These are phyloP conservation scores for Luvunga scandens DNA, from an alignment of 345 rosid genomes.

Conservation along the genomic window DNA sequence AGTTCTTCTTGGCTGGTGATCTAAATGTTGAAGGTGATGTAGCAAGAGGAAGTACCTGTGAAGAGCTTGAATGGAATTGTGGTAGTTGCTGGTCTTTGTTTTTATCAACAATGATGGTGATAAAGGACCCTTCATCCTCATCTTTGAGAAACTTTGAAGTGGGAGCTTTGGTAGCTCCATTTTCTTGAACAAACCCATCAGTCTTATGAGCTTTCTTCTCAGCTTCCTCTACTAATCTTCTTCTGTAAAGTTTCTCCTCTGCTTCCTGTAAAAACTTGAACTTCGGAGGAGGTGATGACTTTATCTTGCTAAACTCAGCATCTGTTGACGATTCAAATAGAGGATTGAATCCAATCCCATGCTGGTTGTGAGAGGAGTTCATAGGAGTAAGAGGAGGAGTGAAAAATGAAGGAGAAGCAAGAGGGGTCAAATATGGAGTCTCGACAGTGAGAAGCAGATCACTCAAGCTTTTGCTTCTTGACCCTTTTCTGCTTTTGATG, in stretches of 20 bases:
- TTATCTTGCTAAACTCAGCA: conserved; percentile 71
- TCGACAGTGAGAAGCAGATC: conserved; percentile 69
- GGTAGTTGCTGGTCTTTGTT: conserved; percentile 31
- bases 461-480: conserved; percentile 61
- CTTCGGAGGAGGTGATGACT: conserved; percentile 81
- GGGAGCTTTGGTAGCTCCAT: conserved; percentile 10
- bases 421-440: conserved; percentile 87
- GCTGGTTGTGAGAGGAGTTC: conserved; percentile 31
- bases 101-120: conserved; percentile 50
- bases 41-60: conserved; percentile 41
- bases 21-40: conserved; percentile 36
- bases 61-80: conserved; percentile 30
- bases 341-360: conserved; percentile 50
- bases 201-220: conserved; percentile 15
- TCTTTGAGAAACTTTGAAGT: conserved; percentile 31
- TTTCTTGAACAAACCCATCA: conserved; percentile 17
- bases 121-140: conserved; percentile 53
- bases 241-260: conserved; percentile 74
- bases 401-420: conserved; percentile 83
- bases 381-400: conserved; percentile 90
- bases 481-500: conserved; percentile 33
- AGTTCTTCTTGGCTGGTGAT: conserved; percentile 24
- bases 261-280: conserved; percentile 94
- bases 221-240: conserved; percentile 37
- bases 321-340: conserved; percentile 60